Conservation (phyloP, 179 eudicot species). For the Vitellaria paradoxa region DNA sequence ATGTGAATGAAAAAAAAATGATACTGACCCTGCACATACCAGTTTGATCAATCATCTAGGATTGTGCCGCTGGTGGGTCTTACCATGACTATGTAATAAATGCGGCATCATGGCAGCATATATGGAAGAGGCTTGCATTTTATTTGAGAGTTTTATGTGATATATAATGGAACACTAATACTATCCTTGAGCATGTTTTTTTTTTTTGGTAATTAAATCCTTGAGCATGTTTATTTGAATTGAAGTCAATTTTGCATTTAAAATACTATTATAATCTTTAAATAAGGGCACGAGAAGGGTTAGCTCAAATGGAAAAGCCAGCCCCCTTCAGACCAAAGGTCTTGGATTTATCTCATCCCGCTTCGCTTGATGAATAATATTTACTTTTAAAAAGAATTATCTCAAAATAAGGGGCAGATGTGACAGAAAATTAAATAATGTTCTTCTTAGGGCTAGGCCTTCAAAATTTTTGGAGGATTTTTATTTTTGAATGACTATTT, state of each 20-base stretch:
- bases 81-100: background rate
- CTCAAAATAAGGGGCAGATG: background rate
- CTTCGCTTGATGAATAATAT: background rate
- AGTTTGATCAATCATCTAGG: background rate
- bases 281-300: too few relatives aligned
- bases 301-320: too few relatives aligned
- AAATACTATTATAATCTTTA: too few relatives aligned
- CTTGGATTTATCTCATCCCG: too few relatives aligned
- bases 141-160: background rate
- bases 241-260: background rate
- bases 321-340: too few relatives aligned
- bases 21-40: background rate
- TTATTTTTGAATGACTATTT: background rate
- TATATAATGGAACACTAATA: background rate
- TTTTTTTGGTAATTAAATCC: too few relatives aligned
- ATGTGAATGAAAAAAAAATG: background rate
- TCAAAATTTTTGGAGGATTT: background rate
- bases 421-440: background rate
- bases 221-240: background rate
- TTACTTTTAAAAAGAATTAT: background rate
- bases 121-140: background rate
- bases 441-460: background rate
- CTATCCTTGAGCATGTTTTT: background rate
- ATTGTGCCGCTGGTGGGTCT: background rate
- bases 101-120: background rate